Conservation (phyloP, 2,329 filamentous ascomycete species). For the Mycosphaerella sp. region DNA sequence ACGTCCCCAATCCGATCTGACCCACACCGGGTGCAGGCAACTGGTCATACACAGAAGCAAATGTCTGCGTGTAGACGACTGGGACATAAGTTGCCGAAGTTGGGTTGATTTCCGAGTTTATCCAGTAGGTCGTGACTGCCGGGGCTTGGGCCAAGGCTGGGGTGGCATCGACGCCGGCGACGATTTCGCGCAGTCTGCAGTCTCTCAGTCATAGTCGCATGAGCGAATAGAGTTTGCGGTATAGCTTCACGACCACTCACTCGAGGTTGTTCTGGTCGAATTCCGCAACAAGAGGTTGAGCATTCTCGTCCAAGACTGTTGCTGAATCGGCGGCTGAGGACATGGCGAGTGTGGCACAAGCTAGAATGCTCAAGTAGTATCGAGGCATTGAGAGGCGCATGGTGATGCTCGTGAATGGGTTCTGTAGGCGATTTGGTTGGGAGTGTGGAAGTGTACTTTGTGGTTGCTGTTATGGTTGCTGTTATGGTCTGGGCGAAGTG, state of each 20-base stretch:
- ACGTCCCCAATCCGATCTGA: conserved; percentile 28
- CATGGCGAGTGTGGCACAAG: neutral
- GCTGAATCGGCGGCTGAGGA: neutral
- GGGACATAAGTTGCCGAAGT: conserved; percentile 22
- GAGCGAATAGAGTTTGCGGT: neutral
- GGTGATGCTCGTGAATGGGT: neutral
- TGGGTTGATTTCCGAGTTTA: conserved; percentile 13
- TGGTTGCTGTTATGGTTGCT: neutral
- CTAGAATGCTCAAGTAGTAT: neutral
- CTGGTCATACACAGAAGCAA: conserved; percentile 28
- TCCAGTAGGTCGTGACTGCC: conserved; percentile 26
- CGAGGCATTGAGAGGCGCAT: neutral
- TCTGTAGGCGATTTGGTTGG: neutral
- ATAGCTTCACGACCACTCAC: neutral
- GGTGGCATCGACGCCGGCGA: conserved; percentile 11
- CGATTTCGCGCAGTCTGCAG: conserved; percentile 22
- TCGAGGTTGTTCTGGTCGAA: neutral
- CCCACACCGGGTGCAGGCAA: conserved; percentile 22
- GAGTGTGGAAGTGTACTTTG: neutral
- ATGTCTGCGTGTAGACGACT: conserved; percentile 31
- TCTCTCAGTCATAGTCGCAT: neutral
- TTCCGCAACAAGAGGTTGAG: neutral
- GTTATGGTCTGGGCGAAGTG: neutral
- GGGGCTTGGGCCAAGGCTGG: conserved; percentile 15
- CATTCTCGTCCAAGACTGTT: neutral